Conservation (phyloP, 768 basidiomycete genomes). For the Agrocybe chaxingu region DNA sequence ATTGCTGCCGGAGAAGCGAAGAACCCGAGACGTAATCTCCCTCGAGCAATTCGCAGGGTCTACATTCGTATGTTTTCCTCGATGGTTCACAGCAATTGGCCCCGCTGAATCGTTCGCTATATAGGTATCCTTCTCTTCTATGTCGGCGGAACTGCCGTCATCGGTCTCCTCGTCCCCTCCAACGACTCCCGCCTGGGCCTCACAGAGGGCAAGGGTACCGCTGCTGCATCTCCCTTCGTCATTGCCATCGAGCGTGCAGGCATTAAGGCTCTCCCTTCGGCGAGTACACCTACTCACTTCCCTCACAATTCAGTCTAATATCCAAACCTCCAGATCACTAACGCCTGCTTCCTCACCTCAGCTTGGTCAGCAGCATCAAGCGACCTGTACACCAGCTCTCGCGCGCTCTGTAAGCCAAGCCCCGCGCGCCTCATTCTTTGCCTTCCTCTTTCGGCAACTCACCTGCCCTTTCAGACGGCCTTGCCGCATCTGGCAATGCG, state of each 20-base stretch:
- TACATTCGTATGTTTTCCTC: constrained; percentile 51
- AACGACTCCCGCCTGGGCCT: constrained; percentile 55
- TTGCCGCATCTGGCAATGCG: constrained; percentile 78
- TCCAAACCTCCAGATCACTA: constrained; percentile 54
- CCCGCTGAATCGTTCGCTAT: constrained; percentile 20
- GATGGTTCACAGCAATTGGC: not conserved
- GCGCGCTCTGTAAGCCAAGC: constrained; percentile 67
- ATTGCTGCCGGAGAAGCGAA: constrained; percentile 89
- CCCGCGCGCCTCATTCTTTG: not conserved
- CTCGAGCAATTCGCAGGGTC: constrained; percentile 65
- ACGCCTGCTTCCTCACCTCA: constrained; percentile 79
- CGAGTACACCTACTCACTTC: constrained; percentile 30
- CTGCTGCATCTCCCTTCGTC: constrained; percentile 84
- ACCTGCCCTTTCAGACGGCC: constrained; percentile 53
- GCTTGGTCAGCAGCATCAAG: constrained; percentile 92
- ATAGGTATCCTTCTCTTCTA: constrained; percentile 83
- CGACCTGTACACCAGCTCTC: constrained; percentile 87
- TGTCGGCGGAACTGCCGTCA: constrained; percentile 64
- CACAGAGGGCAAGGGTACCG: constrained; percentile 50
- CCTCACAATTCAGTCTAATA: not conserved
- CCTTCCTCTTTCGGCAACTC: not conserved
- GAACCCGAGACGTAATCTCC: constrained; percentile 71
- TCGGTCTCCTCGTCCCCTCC: constrained; percentile 81
- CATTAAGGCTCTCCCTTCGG: constrained; percentile 81
- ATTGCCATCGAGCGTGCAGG: constrained; percentile 85